Evolutionary conservation across 768 basidiomycete genomes (phyloP).

Genomic region (Suillus decipiens): DNA sequence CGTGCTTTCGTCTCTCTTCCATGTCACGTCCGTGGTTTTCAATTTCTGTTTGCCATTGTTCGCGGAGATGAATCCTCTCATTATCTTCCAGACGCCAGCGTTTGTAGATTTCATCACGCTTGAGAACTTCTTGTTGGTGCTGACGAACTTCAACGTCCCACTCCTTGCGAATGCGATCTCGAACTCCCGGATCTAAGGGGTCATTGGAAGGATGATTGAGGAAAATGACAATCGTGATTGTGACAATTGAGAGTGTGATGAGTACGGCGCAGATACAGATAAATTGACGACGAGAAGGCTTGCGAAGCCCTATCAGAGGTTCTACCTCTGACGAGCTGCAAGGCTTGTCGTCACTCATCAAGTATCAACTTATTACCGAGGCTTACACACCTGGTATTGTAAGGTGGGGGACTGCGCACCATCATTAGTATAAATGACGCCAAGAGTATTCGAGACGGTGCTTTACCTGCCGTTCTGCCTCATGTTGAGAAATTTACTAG

Average conservation of each 20-base stretch:
- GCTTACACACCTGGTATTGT: neutral
- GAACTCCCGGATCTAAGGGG: conserved; percentile 16
- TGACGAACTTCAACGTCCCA: too few relatives aligned
- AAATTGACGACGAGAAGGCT: neutral
- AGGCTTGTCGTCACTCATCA: neutral
- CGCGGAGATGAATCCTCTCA: too few relatives aligned
- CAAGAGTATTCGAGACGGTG: neutral
- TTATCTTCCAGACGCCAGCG: too few relatives aligned
- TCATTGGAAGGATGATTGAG: conserved; percentile 21
- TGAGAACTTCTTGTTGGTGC: too few relatives aligned
- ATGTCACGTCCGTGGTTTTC: too few relatives aligned
- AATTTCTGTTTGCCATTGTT: too few relatives aligned
- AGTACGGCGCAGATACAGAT: neutral
- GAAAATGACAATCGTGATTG: neutral
- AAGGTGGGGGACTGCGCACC: neutral
- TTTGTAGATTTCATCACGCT: too few relatives aligned
- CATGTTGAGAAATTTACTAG: neutral
- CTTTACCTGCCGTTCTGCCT: neutral
- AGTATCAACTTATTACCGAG: neutral
- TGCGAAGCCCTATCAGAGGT: neutral
- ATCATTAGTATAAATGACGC: neutral
- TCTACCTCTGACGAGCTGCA: neutral
- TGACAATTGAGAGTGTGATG: too few relatives aligned
- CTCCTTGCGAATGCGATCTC: too few relatives aligned
- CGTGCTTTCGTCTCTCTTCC: too few relatives aligned